Evolutionary conservation across 306 rosid genomes (phyloP).

Genomic region (Geum urbanum): DNA sequence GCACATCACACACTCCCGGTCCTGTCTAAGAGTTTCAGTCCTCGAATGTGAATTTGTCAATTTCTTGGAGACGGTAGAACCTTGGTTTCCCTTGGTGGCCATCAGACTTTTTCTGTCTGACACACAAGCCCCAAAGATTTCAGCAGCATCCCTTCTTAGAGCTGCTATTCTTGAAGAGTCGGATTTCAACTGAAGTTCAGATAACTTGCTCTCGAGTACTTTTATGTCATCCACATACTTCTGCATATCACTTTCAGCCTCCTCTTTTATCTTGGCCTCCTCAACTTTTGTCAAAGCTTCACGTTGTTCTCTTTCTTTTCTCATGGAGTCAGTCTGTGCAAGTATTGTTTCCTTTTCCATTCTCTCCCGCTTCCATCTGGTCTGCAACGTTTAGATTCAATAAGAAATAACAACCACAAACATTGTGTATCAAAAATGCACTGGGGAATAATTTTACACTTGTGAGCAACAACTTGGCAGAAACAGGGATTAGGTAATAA

Average conservation of each 20-base stretch:
- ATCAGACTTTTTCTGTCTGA: constrained; percentile 17
- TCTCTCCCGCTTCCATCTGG: constrained; percentile 40
- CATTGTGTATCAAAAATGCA: constrained; percentile 16
- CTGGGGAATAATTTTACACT: not conserved
- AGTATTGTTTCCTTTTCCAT: constrained; percentile 42
- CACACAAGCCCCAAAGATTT: constrained; percentile 19
- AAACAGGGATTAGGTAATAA: not conserved
- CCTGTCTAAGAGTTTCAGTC: constrained; percentile 42
- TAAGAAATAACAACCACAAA: constrained; percentile 2
- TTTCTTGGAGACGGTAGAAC: constrained; percentile 16
- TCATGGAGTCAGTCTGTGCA: constrained; percentile 40
- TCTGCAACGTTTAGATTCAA: constrained; percentile 34
- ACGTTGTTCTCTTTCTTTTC: constrained; percentile 39
- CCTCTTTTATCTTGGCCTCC: constrained; percentile 41
- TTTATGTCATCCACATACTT: constrained; percentile 39
- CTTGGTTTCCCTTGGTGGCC: constrained; percentile 25
- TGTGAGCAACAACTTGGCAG: not conserved
- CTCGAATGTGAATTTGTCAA: constrained; percentile 10
- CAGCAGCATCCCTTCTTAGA: constrained; percentile 31
- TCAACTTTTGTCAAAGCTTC: constrained; percentile 37
- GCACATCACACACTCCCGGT: constrained; percentile 72
- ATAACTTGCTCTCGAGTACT: constrained; percentile 43
- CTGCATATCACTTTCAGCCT: constrained; percentile 39
- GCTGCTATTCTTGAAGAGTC: constrained; percentile 48
- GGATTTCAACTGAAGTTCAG: constrained; percentile 24